These are phyloP conservation scores for Nicotiana sylvestris DNA, from an alignment of 257 asterid species.

Conservation along the genomic window DNA sequence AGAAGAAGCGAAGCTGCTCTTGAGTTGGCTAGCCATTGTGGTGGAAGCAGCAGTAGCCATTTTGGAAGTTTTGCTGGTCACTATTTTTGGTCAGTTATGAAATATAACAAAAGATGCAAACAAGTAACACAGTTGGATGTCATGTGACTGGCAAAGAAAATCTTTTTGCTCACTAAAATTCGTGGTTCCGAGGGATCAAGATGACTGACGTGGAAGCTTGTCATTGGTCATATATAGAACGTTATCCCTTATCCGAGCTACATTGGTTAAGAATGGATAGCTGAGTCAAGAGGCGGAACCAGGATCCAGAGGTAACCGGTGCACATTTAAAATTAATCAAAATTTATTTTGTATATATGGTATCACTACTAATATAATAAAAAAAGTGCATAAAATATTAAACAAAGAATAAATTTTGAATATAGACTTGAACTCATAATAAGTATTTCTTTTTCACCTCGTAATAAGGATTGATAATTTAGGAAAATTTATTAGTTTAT, in stretches of 20 bases:
- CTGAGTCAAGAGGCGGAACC: too few species aligned
- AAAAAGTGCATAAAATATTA: too few species aligned
- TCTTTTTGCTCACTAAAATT: slow-evolving; percentile 36
- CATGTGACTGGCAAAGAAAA: slow-evolving; percentile 16
- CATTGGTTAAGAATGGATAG: not conserved
- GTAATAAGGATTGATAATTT: too few species aligned
- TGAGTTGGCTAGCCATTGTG: slow-evolving; percentile 71
- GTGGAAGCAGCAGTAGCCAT: slow-evolving; percentile 82
- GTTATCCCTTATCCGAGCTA: slow-evolving; percentile 65
- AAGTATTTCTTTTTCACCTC: too few species aligned
- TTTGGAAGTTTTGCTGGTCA: not conserved
- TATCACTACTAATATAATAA: too few species aligned
- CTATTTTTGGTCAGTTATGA: slow-evolving; percentile 1
- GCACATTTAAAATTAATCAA: too few species aligned
- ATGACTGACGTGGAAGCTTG: slow-evolving; percentile 11
- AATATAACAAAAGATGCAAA: slow-evolving; percentile 13
- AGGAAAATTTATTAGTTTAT: too few species aligned
- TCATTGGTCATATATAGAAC: slow-evolving; percentile 37
- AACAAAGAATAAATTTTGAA: too few species aligned
- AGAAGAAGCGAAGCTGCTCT: slow-evolving; percentile 56
- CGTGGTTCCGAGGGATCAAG: slow-evolving; percentile 42
- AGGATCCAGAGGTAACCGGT: too few species aligned
- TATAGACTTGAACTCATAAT: too few species aligned
- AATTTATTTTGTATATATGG: too few species aligned
- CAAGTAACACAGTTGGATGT: slow-evolving; percentile 13